These are phyloP conservation scores for Bocquillonia castaneifolia DNA, from an alignment of 441 rosid species.

Conservation along the genomic window DNA sequence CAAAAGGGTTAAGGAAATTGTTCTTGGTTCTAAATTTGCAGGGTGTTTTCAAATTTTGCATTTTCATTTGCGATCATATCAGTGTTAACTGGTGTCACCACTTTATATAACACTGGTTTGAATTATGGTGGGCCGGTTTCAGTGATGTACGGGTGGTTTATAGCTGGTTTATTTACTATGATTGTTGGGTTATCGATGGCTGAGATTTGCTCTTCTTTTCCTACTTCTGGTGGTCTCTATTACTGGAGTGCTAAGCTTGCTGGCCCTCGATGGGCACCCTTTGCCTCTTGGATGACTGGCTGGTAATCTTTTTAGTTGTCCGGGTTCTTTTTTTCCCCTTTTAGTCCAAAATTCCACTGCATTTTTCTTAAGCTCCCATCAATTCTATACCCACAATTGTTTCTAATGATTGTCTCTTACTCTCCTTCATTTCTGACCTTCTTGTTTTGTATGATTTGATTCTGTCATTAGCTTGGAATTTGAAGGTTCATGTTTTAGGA, in stretches of 20 bases:
- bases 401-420: too few relatives aligned
- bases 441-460: not conserved
- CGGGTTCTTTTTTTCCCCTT: not conserved
- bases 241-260: constrained; percentile 99
- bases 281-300: constrained; percentile 93
- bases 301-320: constrained; percentile 41
- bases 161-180: constrained; percentile 79
- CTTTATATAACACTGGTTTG: constrained; percentile 73
- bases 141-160: constrained; percentile 80
- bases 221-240: constrained; percentile 92
- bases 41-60: constrained; percentile 86
- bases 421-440: not conserved
- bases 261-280: constrained; percentile 84
- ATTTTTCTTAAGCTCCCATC: constrained; percentile 3
- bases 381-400: too few relatives aligned
- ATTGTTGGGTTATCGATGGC: constrained; percentile 84
- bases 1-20: not conserved
- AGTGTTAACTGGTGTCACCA: constrained; percentile 80
- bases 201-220: constrained; percentile 88
- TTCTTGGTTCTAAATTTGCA: constrained; percentile 26
- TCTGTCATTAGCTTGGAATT: not conserved
- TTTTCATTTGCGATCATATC: constrained; percentile 90
- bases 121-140: constrained; percentile 73
- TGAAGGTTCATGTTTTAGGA: not conserved
- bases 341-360: not conserved